Evolutionary conservation across 1,139 yeast species (phyloP), one percentile per base, ranked within the genome.

Genomic region (Diutina sp.): DNA sequence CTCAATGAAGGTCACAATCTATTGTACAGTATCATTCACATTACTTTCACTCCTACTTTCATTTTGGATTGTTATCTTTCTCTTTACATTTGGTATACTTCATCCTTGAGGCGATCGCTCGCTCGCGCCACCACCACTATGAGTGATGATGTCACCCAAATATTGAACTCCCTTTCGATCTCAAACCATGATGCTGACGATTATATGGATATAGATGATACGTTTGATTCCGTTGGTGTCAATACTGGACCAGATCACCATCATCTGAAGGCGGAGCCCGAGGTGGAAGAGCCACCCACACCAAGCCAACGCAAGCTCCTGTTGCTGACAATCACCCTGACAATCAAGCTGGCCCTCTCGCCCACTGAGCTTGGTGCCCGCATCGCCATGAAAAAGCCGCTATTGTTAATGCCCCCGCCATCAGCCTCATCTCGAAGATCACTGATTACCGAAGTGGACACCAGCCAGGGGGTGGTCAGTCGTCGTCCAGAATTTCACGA

Each of bases 301-400:
- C 41, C 41, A 35, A 35, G 6, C 4, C n/a, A 11, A 11, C 41
- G 41, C 41, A 35, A 35, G 14, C n/a, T 35, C 14, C 41, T 35
- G 41, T 35, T 35, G 41, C 41, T 35, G 41, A 12, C 41, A 6
- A 35, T 35, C 14, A 11, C 14, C 41, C 41, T 35, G 41, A 29
- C 38, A 7, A 50, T 50, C n/a, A 29, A 38, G 8, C 44, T 4
- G 67, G 58, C 64, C 1, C 57, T 64, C 11, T 63, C 66, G 1
- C 70, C 70, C 3, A 66, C 69, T 5, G 58, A 55, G 38, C 55
- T 66, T 3, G 70, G 70, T 2, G 66, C 65, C 1, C 62, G 62
- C 46, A 25, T 66, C 6, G 71, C 71, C 1, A 60, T 62, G 8
- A 28, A 58, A 12, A 44, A 44, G 18, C 53, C 55, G 5, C 29